Percentiles rank a stretch among this genome's conserved stretches.
phyloP scores from a whole-genome alignment of 2,329 filamentous ascomycete species.

The Xylaria polymorpha region DNA sequence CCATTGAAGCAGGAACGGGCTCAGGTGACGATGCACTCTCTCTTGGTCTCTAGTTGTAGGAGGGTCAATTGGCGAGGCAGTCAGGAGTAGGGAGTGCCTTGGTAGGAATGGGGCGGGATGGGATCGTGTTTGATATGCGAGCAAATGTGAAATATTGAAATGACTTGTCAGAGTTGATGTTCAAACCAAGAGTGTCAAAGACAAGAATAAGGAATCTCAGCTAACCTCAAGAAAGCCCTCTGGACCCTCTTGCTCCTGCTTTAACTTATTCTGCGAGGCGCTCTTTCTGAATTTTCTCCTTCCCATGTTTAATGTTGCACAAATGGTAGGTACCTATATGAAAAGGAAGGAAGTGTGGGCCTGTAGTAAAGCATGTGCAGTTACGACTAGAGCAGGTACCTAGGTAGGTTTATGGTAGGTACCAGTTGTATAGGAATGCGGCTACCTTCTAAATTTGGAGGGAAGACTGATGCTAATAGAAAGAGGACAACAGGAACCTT shows the following conservation, averaged over 20 bases:
- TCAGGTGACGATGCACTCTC: background rate
- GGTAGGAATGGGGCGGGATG: background rate
- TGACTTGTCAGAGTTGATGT: background rate
- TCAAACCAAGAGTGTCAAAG: background rate
- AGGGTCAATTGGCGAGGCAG: background rate
- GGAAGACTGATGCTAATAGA: background rate
- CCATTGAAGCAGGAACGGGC: background rate
- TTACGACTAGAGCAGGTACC: background rate
- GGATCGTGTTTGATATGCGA: background rate
- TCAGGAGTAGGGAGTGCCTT: background rate
- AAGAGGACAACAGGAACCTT: background rate
- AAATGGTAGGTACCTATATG: background rate
- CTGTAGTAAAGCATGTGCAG: too few species aligned
- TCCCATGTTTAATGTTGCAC: background rate
- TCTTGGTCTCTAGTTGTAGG: conserved; percentile 4
- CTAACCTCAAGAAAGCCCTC: background rate
- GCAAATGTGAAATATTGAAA: background rate
- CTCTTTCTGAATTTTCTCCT: background rate
- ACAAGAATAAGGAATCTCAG: background rate
- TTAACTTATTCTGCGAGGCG: background rate
- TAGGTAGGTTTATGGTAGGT: background rate
- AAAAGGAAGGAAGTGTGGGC: background rate
- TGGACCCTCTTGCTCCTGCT: background rate
- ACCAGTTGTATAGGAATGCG: background rate
- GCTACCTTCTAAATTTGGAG: background rate